A percentile compares a stretch with the other conserved stretches of the same genome.
phyloP scores from a whole-genome alignment of 257 asterid species.

The Knoxia roxburghii region DNA sequence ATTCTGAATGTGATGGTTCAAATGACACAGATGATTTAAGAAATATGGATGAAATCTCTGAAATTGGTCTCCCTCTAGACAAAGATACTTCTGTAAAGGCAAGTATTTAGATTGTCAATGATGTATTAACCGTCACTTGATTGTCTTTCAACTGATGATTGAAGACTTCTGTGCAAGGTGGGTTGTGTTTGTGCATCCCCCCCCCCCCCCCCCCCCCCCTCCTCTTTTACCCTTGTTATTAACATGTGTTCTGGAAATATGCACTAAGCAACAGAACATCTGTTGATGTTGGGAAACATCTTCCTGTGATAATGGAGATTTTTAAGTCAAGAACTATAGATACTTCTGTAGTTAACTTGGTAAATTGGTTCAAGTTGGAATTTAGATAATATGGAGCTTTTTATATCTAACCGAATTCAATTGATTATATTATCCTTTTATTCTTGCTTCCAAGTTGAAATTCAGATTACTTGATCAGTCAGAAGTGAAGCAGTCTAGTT shows the following conservation, averaged over 20 bases:
- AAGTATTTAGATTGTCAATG: conserved; percentile 8
- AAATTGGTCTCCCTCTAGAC: conserved; percentile 50
- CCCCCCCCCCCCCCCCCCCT: no score
- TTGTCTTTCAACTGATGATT: not conserved
- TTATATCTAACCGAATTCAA: not conserved
- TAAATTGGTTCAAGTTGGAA: conserved; percentile 2
- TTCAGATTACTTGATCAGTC: not conserved
- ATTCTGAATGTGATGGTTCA: conserved; percentile 41
- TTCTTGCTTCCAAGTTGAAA: not conserved
- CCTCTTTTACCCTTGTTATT: not conserved
- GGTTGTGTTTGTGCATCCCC: no score
- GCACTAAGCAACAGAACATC: no score
- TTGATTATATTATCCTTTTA: not conserved
- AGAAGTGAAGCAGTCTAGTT: not conserved
- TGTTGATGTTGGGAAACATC: not conserved
- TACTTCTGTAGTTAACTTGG: not conserved
- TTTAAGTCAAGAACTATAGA: no score
- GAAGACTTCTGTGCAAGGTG: not conserved
- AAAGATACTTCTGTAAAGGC: conserved; percentile 60
- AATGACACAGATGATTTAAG: conserved; percentile 33
- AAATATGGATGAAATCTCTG: conserved; percentile 44
- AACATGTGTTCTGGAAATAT: no score
- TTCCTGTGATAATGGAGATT: not conserved
- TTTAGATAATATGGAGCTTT: not conserved
- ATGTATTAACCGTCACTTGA: not conserved